phyloP scores from a whole-genome alignment of 495 filamentous ascomycete species.

The Neurospora sp. region DNA sequence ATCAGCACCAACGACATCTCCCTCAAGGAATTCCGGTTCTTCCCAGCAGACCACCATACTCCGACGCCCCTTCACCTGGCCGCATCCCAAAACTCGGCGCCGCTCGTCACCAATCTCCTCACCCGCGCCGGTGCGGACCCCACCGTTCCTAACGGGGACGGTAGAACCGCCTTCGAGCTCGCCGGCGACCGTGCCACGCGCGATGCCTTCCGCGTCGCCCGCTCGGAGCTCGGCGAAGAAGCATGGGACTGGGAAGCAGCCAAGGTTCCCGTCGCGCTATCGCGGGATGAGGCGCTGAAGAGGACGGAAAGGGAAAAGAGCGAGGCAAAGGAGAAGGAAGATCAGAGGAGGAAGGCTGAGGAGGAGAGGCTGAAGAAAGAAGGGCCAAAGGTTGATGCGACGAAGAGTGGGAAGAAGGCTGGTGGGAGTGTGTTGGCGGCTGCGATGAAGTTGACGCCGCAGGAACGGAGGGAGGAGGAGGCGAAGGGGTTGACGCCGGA shows the following conservation, averaged over 20 bases:
- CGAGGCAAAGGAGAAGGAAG: conserved; percentile 49
- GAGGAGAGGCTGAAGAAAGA: conserved; percentile 50
- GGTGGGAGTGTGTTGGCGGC: conserved; percentile 33
- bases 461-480: conserved; percentile 73
- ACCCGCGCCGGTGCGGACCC: conserved; percentile 68
- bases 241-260: conserved; percentile 74
- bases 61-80: conserved; percentile 83
- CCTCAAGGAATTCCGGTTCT: conserved; percentile 64
- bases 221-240: conserved; percentile 65
- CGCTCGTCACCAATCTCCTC: conserved; percentile 66
- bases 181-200: conserved; percentile 77
- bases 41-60: conserved; percentile 66
- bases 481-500: conserved; percentile 74
- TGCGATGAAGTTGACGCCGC: conserved; percentile 51
- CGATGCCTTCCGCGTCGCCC: conserved; percentile 84
- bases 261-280: conserved; percentile 58
- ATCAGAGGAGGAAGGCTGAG: conserved; percentile 54
- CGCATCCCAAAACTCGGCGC: conserved; percentile 60
- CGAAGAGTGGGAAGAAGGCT: conserved; percentile 23
- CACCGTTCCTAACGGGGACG: conserved; percentile 53
- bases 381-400: conserved; percentile 27
- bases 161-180: conserved; percentile 74
- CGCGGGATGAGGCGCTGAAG: conserved; percentile 55
- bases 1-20: conserved; percentile 63
- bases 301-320: conserved; percentile 55